Base-by-base conservation (phyloP, 2,329 filamentous ascomycete species). In the Trichoderma harzianum region DNA sequence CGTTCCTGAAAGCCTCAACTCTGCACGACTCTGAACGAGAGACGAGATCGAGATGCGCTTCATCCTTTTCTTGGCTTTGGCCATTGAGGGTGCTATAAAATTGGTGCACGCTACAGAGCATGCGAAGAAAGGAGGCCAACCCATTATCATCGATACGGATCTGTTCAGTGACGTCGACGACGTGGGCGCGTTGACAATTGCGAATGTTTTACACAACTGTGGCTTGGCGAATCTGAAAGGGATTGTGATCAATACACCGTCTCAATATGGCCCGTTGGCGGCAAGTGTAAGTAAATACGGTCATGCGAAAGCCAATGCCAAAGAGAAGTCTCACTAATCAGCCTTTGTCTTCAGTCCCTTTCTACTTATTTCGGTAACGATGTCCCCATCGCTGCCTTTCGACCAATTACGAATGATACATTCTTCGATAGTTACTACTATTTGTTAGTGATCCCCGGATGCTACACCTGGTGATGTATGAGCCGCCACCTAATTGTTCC, bases 361-460 rank as follows among this genome's bases (percentile, higher is more conserved):
- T 69, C 55, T 14, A 69, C 65, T n/a, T 69, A 69, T 26, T 69
- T 60, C 11, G 39, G 57, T 2, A 69, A 69, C 10, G 28, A 69
- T 16, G 43, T 69, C 8, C 65, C 65, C 4, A 61, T 69, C 11
- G 53, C 65, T n/a, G 65, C 65, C n/a, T 69, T 69, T 60, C 65
- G 65, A 8, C 65, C 55, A 26, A 21, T 61, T 32, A 69, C 55
- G 7, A 69, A 69, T 2, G 65, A 69, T 14, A 60, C 65, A 2
- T 69, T 69, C 36, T 69, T 69, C 30, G 65, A 69, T n/a, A 69
- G 36, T n/a, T 69, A 26, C n/a, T 60, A 12, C 36, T 69, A 69
- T 60, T 34, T 61, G 65, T 69, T 2, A 30, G 65, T 34, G 3
- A 5, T 26, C 6, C 16, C n/a, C 2, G 14, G 24, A 18, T 14